These are phyloP conservation scores for Penicillium nucicola DNA, from an alignment of 495 filamentous ascomycete species.

Conservation along the genomic window DNA sequence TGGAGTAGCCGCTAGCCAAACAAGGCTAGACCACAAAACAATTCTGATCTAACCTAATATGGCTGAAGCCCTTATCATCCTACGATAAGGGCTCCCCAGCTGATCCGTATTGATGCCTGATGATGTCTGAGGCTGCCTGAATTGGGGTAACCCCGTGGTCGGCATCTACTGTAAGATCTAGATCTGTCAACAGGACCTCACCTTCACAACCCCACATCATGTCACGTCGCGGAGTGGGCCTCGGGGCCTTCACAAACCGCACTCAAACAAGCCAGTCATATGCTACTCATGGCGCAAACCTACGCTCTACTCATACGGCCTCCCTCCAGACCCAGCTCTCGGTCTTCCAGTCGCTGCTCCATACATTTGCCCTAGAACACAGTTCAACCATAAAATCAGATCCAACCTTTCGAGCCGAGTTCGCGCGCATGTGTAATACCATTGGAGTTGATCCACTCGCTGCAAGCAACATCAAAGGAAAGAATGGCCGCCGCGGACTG, in stretches of 20 bases:
- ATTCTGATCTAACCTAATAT: conserved; percentile 9
- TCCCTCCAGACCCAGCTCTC: conserved; percentile 88
- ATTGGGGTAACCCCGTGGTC: not conserved
- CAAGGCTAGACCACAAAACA: conserved; percentile 9
- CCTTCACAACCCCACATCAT: conserved; percentile 21
- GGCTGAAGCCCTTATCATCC: conserved; percentile 27
- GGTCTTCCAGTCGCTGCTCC: conserved; percentile 90
- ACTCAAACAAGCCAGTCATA: conserved; percentile 78
- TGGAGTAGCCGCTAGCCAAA: conserved; percentile 16
- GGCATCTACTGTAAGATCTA: conserved; percentile 5
- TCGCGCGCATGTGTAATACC: conserved; percentile 95
- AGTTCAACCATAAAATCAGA: conserved; percentile 93
- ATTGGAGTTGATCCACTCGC: conserved; percentile 94
- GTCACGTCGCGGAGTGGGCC: conserved; percentile 71
- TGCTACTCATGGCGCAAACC: conserved; percentile 79
- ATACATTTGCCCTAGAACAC: conserved; percentile 92
- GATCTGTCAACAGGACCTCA: not conserved
- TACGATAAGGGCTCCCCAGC: not conserved
- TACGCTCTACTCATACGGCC: conserved; percentile 74
- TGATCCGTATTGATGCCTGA: not conserved
- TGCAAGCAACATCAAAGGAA: conserved; percentile 60
- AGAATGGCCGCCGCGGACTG: conserved; percentile 40
- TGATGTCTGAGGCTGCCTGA: no score
- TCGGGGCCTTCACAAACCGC: conserved; percentile 85
- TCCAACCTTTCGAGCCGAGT: conserved; percentile 91